These are phyloP conservation scores for Termitomyces sp. DNA, from an alignment of 768 basidiomycete genomes.

Conservation along the genomic window DNA sequence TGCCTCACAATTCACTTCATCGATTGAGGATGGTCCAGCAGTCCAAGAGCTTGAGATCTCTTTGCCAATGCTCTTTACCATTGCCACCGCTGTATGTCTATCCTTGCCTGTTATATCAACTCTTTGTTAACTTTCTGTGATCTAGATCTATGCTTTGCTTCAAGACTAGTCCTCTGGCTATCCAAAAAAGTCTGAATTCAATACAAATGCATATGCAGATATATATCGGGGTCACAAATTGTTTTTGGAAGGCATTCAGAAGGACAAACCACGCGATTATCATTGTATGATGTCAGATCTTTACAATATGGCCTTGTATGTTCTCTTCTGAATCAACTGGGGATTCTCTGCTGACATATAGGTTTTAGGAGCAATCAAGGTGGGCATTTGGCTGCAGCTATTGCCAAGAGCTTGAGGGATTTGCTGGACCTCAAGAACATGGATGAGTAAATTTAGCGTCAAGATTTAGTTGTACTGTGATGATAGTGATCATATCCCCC, in stretches of 20 bases:
- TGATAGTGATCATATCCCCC: too few relatives aligned
- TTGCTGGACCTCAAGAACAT: constrained; percentile 4
- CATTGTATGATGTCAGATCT: constrained; percentile 13
- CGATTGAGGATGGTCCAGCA: neutral
- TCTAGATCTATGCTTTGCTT: constrained; percentile 4
- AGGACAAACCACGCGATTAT: neutral
- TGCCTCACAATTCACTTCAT: neutral
- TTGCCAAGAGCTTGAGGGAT: constrained; percentile 1
- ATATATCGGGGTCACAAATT: constrained; percentile 2
- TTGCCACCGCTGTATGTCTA: constrained; percentile 3
- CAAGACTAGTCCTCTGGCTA: neutral
- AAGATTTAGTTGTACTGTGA: too few relatives aligned
- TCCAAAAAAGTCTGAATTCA: constrained; percentile 2
- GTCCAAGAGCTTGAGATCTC: constrained; percentile 5
- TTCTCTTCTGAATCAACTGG: neutral
- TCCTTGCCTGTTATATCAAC: neutral
- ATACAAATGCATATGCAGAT: constrained; percentile 6
- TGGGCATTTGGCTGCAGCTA: neutral
- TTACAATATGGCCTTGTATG: constrained; percentile 3
- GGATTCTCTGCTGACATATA: neutral
- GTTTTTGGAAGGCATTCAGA: constrained; percentile 2
- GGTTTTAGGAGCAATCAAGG: neutral
- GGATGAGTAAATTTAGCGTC: constrained; percentile 4
- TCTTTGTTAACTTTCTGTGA: neutral
- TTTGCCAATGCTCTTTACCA: neutral